Evolutionary conservation across 140 eudicot genomes (phyloP).

Genomic region (Stevia rebaudiana): DNA sequence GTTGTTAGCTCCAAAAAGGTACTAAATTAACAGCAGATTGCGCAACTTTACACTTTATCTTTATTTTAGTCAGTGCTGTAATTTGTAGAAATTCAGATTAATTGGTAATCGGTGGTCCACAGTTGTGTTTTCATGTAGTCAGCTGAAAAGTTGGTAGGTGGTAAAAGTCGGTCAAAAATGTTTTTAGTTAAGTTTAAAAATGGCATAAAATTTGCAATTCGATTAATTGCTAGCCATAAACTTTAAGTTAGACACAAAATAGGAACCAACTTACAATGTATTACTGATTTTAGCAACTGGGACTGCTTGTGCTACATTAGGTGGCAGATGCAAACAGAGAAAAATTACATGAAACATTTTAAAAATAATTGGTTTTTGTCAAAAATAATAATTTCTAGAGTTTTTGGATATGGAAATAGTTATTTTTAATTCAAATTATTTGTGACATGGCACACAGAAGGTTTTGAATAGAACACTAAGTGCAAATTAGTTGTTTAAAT

Average conservation of each 20-base stretch:
- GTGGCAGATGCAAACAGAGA: neutral
- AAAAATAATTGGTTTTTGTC: too few species aligned
- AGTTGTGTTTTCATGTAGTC: too few species aligned
- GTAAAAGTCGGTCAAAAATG: too few species aligned
- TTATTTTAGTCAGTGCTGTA: too few species aligned
- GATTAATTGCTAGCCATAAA: too few species aligned
- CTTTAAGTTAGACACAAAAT: neutral
- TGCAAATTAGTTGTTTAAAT: neutral
- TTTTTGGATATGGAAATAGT: neutral
- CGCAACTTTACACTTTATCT: neutral
- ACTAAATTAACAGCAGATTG: neutral
- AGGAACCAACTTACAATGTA: neutral
- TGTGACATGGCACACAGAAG: neutral
- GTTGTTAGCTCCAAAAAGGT: conserved; percentile 41
- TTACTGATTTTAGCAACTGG: neutral
- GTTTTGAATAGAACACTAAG: neutral
- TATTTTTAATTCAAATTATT: neutral
- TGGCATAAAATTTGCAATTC: too few species aligned
- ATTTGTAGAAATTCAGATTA: too few species aligned
- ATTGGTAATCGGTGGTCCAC: too few species aligned
- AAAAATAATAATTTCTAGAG: neutral
- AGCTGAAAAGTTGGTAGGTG: too few species aligned
- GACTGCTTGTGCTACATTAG: neutral
- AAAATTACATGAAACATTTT: neutral
- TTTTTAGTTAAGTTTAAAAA: too few species aligned